phyloP scores from a whole-genome alignment of 108 stramenopile genomes.

The Asterionellopsis glacialis region DNA sequence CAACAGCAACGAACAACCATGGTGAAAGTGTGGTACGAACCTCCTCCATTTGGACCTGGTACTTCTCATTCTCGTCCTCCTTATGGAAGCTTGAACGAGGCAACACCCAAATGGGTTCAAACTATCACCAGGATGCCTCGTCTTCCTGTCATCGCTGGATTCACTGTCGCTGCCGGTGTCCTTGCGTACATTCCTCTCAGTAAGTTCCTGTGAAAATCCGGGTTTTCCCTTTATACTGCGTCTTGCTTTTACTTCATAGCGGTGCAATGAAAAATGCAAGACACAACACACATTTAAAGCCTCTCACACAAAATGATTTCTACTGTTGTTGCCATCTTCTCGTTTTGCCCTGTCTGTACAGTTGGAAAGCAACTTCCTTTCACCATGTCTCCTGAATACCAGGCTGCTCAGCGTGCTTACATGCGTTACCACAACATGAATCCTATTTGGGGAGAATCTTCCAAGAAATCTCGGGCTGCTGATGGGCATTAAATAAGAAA shows the following conservation, averaged over 20 bases:
- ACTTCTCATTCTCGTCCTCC: constrained; percentile 70
- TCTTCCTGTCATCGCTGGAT: constrained; percentile 39
- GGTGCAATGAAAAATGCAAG: neutral
- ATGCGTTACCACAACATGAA: constrained; percentile 95
- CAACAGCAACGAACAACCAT: constrained; percentile 24
- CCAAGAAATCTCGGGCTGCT: constrained; percentile 25
- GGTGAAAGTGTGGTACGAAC: constrained; percentile 81
- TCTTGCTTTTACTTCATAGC: too few relatives aligned
- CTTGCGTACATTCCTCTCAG: constrained; percentile 70
- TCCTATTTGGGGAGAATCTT: constrained; percentile 81
- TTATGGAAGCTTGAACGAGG: constrained; percentile 33
- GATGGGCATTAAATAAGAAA: too few relatives aligned
- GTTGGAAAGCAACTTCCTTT: constrained; percentile 58
- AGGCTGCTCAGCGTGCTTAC: constrained; percentile 81
- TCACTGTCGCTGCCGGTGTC: constrained; percentile 22
- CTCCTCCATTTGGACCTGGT: constrained; percentile 74
- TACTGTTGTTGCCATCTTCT: neutral
- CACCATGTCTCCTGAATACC: constrained; percentile 79
- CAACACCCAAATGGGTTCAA: constrained; percentile 29
- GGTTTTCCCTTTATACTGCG: neutral
- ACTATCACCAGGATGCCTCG: constrained; percentile 52
- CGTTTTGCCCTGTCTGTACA: neutral
- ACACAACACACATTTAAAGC: neutral
- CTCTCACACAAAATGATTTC: neutral
- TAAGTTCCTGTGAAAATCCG: constrained; percentile 46